These are phyloP conservation scores for Pichia cabralensis DNA, from an alignment of 805 yeast species.

Conservation along the genomic window DNA sequence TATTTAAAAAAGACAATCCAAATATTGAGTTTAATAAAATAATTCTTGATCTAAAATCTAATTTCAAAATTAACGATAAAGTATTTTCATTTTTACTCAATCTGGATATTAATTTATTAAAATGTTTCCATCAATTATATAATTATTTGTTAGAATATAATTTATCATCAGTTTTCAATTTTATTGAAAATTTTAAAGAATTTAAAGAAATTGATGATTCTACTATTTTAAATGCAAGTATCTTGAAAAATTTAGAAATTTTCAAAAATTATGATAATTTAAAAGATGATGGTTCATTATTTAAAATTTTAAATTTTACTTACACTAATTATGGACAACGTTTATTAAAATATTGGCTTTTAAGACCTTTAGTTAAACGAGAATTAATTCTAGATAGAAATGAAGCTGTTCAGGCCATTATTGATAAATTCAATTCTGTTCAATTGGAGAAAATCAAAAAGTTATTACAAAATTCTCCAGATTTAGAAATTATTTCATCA, in stretches of 20 bases:
- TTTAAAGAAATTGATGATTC: conserved; percentile 41
- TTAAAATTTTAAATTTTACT: conserved; percentile 78
- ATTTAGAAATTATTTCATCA: conserved; percentile 48
- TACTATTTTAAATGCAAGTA: conserved; percentile 48
- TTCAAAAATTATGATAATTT: conserved; percentile 54
- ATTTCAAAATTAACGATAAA: conserved; percentile 4
- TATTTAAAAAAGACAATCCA: too few species aligned
- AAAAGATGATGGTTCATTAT: conserved; percentile 53
- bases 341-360: conserved; percentile 60
- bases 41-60: neutral
- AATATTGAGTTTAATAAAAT: neutral
- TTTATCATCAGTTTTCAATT: conserved; percentile 44
- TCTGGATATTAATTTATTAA: conserved; percentile 9
- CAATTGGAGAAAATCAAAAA: conserved; percentile 23
- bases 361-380: conserved; percentile 53
- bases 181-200: conserved; percentile 38
- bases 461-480: conserved; percentile 31
- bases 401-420: conserved; percentile 47
- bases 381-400: conserved; percentile 49
- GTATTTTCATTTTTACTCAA: conserved; percentile 13
- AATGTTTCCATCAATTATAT: conserved; percentile 35
- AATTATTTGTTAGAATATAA: conserved; percentile 53
- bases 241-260: conserved; percentile 66
- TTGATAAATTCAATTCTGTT: conserved; percentile 29
- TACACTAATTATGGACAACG: conserved; percentile 69